These are phyloP conservation scores for Grosmannia clavigera DNA, from an alignment of 2,329 filamentous ascomycete genomes.

Conservation along the genomic window DNA sequence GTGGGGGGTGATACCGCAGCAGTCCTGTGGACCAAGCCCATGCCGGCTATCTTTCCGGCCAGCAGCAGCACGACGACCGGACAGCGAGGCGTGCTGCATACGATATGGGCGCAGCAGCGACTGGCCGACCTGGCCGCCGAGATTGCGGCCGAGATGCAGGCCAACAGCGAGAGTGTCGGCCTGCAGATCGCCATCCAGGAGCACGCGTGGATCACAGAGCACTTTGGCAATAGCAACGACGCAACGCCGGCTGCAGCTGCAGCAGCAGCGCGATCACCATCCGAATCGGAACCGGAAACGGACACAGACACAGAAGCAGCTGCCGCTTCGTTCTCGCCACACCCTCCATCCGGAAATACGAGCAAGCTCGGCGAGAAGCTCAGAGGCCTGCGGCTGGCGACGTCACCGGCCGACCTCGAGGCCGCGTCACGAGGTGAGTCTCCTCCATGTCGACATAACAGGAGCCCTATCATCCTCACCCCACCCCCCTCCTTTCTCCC, in stretches of 20 bases:
- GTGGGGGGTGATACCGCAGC: constrained; percentile 17
- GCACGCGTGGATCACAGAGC: constrained; percentile 71
- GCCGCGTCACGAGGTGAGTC: constrained; percentile 38
- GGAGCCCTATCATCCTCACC: background rate
- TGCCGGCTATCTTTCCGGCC: constrained; percentile 77
- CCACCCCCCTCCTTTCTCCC: constrained; percentile 11
- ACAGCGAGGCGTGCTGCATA: constrained; percentile 74
- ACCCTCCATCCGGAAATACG: constrained; percentile 20
- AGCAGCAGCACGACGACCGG: constrained; percentile 39
- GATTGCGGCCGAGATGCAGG: constrained; percentile 59
- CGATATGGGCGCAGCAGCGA: constrained; percentile 78
- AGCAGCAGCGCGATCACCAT: background rate
- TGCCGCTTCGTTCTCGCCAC: background rate
- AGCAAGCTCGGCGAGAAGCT: constrained; percentile 67
- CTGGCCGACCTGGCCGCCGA: constrained; percentile 64
- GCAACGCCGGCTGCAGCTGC: constrained; percentile 9
- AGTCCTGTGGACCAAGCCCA: constrained; percentile 57
- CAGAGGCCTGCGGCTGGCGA: constrained; percentile 65
- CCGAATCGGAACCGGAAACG: no score
- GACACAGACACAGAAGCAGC: no score
- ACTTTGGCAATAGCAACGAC: constrained; percentile 51
- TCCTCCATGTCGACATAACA: background rate
- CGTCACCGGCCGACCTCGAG: constrained; percentile 52
- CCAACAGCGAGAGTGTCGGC: constrained; percentile 70
- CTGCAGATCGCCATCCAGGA: constrained; percentile 75